Evolutionary conservation across 305 asterid genomes (phyloP).

Genomic region (Fraxinus velutina): DNA sequence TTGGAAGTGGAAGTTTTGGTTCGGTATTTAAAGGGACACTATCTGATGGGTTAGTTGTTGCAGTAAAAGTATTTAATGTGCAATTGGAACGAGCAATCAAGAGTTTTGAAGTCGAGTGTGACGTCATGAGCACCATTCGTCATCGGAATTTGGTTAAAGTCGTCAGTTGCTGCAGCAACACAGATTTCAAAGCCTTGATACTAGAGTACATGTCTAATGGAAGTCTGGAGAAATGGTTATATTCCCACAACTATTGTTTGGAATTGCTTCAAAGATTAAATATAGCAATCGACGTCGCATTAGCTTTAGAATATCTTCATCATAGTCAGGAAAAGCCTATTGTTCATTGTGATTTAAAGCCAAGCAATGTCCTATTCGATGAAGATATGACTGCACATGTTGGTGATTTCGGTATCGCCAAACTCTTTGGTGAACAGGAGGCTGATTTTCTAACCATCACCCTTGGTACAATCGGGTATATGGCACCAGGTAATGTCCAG

Average conservation of each 20-base stretch:
- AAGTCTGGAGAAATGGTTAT: slow-evolving; percentile 29
- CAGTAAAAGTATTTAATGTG: slow-evolving; percentile 40
- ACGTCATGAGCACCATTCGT: slow-evolving; percentile 30
- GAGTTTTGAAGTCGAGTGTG: slow-evolving; percentile 35
- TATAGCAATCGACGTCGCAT: slow-evolving; percentile 32
- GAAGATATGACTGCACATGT: slow-evolving; percentile 39
- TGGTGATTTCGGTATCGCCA: slow-evolving; percentile 38
- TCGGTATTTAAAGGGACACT: slow-evolving; percentile 34
- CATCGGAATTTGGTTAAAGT: slow-evolving; percentile 29
- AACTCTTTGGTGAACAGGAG: slow-evolving; percentile 27
- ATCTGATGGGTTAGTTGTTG: slow-evolving; percentile 28
- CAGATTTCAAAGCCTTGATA: slow-evolving; percentile 34
- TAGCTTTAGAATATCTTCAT: slow-evolving; percentile 41
- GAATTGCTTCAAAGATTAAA: slow-evolving; percentile 20
- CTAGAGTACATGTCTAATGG: not conserved
- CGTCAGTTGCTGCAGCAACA: slow-evolving; percentile 30
- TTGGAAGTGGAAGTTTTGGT: slow-evolving; percentile 42
- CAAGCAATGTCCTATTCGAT: slow-evolving; percentile 35
- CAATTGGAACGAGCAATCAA: slow-evolving; percentile 18
- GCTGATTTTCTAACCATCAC: slow-evolving; percentile 26
- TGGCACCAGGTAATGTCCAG: slow-evolving; percentile 35
- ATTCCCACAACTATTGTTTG: slow-evolving; percentile 14
- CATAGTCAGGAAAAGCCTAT: slow-evolving; percentile 17
- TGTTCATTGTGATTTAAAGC: slow-evolving; percentile 43
- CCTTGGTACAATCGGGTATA: slow-evolving; percentile 39